Percentiles rank a stretch among this genome's conserved stretches.
Evolutionary conservation across 1,284 basidiomycete species (phyloP).

Genomic region (Malassezia equina): DNA sequence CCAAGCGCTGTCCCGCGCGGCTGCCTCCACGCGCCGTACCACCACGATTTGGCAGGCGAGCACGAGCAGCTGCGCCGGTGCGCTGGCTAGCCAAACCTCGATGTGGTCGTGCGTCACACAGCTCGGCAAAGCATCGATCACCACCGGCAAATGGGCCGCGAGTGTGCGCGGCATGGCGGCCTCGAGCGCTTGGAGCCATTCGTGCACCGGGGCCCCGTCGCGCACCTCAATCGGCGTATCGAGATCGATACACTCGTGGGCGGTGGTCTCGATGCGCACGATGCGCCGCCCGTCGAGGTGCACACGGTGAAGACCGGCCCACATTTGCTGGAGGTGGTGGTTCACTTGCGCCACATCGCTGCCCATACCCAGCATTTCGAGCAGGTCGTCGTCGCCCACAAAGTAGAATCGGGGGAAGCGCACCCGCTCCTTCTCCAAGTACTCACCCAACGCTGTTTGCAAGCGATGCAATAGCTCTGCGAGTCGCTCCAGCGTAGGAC

Average conservation of each 20-base stretch:
- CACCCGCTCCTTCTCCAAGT: slow-evolving; percentile 85
- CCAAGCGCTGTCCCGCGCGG: too few species aligned
- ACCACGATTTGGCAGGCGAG: slow-evolving; percentile 87
- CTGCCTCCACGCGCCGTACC: slow-evolving; percentile 73
- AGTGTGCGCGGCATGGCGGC: slow-evolving; percentile 87
- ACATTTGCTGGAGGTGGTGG: slow-evolving; percentile 99
- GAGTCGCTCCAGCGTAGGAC: slow-evolving; percentile 91
- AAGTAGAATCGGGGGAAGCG: slow-evolving; percentile 97
- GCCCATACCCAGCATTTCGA: slow-evolving; percentile 98
- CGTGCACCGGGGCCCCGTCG: slow-evolving; percentile 94
- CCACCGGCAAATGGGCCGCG: slow-evolving; percentile 66
- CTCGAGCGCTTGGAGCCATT: slow-evolving; percentile 90
- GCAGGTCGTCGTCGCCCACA: slow-evolving; percentile 94
- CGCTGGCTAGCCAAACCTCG: slow-evolving; percentile 80
- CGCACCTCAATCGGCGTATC: slow-evolving; percentile 64
- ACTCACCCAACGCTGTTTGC: slow-evolving; percentile 97
- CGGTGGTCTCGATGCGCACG: slow-evolving; percentile 51
- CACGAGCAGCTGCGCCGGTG: slow-evolving; percentile 89
- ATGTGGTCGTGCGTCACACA: slow-evolving; percentile 61
- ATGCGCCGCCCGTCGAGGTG: slow-evolving; percentile 59
- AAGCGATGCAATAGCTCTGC: slow-evolving; percentile 95
- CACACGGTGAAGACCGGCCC: slow-evolving; percentile 87
- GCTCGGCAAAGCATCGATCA: slow-evolving; percentile 64
- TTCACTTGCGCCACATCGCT: slow-evolving; percentile 94
- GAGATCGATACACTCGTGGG: slow-evolving; percentile 86